Evolutionary conservation across 176 grass and related monocot species (phyloP).

Genomic region (Ensete glaucum): DNA sequence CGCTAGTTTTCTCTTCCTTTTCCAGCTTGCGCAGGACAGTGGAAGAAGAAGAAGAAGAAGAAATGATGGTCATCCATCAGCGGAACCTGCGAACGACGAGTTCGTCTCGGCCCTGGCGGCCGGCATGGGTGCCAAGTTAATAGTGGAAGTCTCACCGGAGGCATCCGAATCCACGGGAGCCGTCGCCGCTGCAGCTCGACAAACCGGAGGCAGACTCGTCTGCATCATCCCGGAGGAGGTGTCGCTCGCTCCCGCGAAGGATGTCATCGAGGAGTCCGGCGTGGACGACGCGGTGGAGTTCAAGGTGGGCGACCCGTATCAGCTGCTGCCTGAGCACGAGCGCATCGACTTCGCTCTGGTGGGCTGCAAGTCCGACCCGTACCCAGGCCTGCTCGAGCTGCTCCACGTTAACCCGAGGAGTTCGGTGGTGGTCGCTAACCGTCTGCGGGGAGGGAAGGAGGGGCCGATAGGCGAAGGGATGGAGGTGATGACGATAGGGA

Average conservation of each 20-base stretch:
- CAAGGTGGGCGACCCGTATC: constrained; percentile 24
- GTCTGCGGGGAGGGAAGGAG: constrained; percentile 16
- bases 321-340: constrained; percentile 36
- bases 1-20: neutral
- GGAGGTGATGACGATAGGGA: constrained; percentile 38
- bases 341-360: constrained; percentile 35
- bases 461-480: constrained; percentile 32
- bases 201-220: constrained; percentile 32
- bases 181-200: constrained; percentile 30
- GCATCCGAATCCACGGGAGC: constrained; percentile 33
- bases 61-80: constrained; percentile 12
- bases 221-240: constrained; percentile 33
- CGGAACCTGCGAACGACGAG: constrained; percentile 25
- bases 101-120: constrained; percentile 41
- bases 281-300: constrained; percentile 33
- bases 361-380: constrained; percentile 27
- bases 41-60: constrained; percentile 18
- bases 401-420: constrained; percentile 26
- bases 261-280: constrained; percentile 31
- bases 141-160: constrained; percentile 34
- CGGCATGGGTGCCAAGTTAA: constrained; percentile 30
- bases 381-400: constrained; percentile 25
- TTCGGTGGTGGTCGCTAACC: constrained; percentile 33
- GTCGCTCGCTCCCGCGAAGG: constrained; percentile 16
- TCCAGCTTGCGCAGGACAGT: constrained; percentile 18